phyloP scores from a whole-genome alignment of 73 alveolate genomes.

The Paramecium pentaurelia region DNA sequence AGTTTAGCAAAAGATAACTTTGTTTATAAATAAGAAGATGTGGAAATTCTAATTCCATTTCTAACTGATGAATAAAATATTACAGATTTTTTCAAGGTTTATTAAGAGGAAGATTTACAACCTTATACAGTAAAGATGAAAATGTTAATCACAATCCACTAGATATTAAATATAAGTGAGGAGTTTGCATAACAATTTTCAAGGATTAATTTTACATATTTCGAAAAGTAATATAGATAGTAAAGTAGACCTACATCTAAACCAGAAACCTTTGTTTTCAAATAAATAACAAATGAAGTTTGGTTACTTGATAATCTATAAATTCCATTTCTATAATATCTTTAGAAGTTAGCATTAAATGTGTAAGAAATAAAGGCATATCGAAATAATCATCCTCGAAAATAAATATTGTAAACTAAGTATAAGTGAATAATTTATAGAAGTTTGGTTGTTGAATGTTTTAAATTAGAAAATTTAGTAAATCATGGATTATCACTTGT shows the following conservation, averaged over 20 bases:
- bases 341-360: constrained; percentile 8
- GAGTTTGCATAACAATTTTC: neutral
- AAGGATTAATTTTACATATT: neutral
- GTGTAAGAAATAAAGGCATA: neutral
- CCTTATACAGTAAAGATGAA: constrained; percentile 6
- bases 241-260: neutral
- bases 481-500: constrained; percentile 36
- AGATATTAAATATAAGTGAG: neutral
- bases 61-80: constrained; percentile 11
- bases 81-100: neutral
- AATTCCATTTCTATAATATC: constrained; percentile 1
- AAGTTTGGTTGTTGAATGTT: constrained; percentile 21
- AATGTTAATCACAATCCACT: constrained; percentile 26
- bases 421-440: neutral
- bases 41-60: constrained; percentile 17
- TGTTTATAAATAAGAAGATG: constrained; percentile 34
- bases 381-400: neutral
- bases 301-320: constrained; percentile 24
- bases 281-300: neutral
- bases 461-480: constrained; percentile 25
- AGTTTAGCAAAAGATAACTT: neutral
- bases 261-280: neutral
- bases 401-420: neutral
- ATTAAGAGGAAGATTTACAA: neutral
- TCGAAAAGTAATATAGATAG: neutral